Conservation (phyloP, 2,329 filamentous ascomycete genomes). For the Colletotrichum orchidophilum region DNA sequence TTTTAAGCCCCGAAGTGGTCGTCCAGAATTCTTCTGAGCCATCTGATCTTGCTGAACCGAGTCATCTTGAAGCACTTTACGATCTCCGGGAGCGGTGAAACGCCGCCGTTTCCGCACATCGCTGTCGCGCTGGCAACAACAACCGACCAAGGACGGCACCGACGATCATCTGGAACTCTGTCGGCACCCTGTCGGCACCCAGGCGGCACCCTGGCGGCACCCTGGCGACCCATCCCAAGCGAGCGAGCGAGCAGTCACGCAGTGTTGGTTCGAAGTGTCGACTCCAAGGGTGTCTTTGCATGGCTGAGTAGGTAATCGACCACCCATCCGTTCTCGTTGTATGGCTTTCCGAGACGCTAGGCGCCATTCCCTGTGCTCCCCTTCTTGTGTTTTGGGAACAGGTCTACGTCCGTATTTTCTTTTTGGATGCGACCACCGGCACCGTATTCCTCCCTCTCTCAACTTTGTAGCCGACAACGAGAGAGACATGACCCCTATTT, state of each 20-base stretch:
- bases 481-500: neutral
- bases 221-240: neutral
- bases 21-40: neutral
- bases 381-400: neutral
- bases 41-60: neutral
- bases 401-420: constrained; percentile 4
- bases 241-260: too few relatives aligned
- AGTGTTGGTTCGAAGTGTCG: neutral
- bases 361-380: neutral
- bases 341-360: neutral
- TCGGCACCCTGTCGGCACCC: neutral
- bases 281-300: neutral
- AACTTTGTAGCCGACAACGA: neutral
- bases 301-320: neutral
- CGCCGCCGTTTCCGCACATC: neutral
- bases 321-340: neutral
- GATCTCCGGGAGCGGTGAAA: constrained; percentile 1
- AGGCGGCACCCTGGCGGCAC: too few relatives aligned
- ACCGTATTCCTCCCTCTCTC: neutral
- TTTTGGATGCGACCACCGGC: neutral
- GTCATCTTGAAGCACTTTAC: neutral
- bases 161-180: neutral
- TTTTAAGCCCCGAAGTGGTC: neutral
- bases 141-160: neutral
- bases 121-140: neutral